phyloP scores from a whole-genome alignment of 441 rosid genomes.

The Eruca vesicaria region DNA sequence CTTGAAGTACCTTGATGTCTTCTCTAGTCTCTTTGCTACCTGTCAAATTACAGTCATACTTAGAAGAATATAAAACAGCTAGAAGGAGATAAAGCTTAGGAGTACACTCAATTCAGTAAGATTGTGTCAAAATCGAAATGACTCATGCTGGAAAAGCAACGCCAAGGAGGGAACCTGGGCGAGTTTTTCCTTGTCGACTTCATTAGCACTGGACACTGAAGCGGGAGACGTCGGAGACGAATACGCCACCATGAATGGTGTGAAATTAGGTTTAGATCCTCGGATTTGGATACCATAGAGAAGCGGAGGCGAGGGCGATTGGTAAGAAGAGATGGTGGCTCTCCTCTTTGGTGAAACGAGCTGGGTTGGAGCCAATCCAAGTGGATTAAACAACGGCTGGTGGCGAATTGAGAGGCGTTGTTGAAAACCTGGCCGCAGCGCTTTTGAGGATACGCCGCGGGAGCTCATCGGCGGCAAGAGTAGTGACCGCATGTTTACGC shows the following conservation, averaged over 20 bases:
- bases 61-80: too few relatives aligned
- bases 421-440: slow-evolving; percentile 18
- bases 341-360: slow-evolving; percentile 26
- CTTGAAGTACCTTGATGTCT: slow-evolving; percentile 85
- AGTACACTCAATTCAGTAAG: too few relatives aligned
- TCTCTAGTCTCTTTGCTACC: slow-evolving; percentile 93
- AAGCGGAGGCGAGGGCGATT: slow-evolving; percentile 22
- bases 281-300: slow-evolving; percentile 35
- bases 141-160: too few relatives aligned
- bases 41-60: too few relatives aligned
- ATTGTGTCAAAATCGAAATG: too few relatives aligned
- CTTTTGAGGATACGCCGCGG: slow-evolving; percentile 40
- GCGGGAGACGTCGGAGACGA: slow-evolving; percentile 47
- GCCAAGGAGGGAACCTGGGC: slow-evolving; percentile 87
- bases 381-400: slow-evolving; percentile 4
- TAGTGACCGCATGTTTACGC: slow-evolving; percentile 58
- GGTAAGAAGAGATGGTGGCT: slow-evolving; percentile 30
- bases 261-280: slow-evolving; percentile 33
- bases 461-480: slow-evolving; percentile 53
- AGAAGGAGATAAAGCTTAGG: too few relatives aligned
- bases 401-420: slow-evolving; percentile 24
- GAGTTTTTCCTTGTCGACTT: slow-evolving; percentile 70
- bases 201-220: slow-evolving; percentile 46
- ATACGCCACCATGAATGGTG: slow-evolving; percentile 19
- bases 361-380: slow-evolving; percentile 21